phyloP scores from a whole-genome alignment of 2,329 filamentous ascomycete genomes.

The Periconia sp. region DNA sequence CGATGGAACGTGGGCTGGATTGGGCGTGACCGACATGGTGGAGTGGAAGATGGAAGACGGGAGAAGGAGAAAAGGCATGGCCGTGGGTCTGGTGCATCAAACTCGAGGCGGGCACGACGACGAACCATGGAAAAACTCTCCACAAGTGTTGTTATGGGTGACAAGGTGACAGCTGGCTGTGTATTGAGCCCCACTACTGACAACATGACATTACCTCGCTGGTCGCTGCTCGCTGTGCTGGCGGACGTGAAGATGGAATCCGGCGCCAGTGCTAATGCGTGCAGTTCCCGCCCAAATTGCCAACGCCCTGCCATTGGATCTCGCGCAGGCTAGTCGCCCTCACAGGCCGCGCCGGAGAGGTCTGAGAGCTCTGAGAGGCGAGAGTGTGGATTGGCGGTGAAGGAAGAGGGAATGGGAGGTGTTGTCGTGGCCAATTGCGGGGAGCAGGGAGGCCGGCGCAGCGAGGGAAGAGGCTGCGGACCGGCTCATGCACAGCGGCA shows the following conservation, averaged over 20 bases:
- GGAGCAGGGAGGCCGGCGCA: slow-evolving; percentile 5
- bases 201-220: slow-evolving; percentile 6
- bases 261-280: slow-evolving; percentile 20
- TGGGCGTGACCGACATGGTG: slow-evolving; percentile 11
- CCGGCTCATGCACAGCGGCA: slow-evolving; percentile 13
- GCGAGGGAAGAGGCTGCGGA: neutral
- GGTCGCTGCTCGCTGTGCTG: slow-evolving; percentile 7
- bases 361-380: slow-evolving; percentile 12
- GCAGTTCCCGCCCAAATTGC: slow-evolving; percentile 11
- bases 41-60: slow-evolving; percentile 1
- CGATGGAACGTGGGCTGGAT: slow-evolving; percentile 1
- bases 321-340: neutral
- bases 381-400: slow-evolving; percentile 15
- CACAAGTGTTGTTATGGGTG: neutral
- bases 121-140: neutral
- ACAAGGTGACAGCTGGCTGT: slow-evolving; percentile 3
- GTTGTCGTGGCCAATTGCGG: slow-evolving; percentile 19
- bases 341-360: neutral
- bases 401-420: slow-evolving; percentile 29
- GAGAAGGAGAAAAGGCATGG: slow-evolving; percentile 2
- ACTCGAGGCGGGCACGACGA: no score
- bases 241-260: no score
- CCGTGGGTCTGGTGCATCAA: neutral
- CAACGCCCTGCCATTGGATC: slow-evolving; percentile 13
- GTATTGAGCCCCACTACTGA: slow-evolving; percentile 2